Base-by-base conservation (phyloP, 208 protist genomes). In the Trichomonas gallinae region DNA sequence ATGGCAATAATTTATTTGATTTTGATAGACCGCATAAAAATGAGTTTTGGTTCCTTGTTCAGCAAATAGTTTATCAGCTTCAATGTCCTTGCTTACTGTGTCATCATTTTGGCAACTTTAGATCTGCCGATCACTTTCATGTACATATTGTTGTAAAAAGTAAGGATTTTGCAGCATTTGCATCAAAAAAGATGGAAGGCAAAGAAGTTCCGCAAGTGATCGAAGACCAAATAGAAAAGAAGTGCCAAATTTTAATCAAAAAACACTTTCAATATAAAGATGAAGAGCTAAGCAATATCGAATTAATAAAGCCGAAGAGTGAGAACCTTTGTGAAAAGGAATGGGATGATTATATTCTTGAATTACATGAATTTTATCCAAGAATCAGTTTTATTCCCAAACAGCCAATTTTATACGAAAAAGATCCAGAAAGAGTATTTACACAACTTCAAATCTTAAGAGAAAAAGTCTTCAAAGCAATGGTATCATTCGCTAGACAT, bases 21-120 rank as follows among this genome's bases (percentile, higher is more conserved):
- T 93, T 93, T 38, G 44, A 93, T 51, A 44, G 45, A n/a, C 26
- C 11, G 15, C 13, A 44, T 1, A 93, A 93, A 93, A n/a, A 48
- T 17, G 87, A 93, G 31, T 93, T 93, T 93, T 93, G 87, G 87
- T 44, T 49, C 44, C 36, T 93, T 11, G 87, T 93, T 38, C 87
- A 93, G 36, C 40, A 93, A n/a, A 26, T 51, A 38, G 87, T 93
- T 38, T 38, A 38, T 8, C 21, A 51, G n/a, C 8, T 44, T 10
- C 40, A 93, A 38, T 38, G 4, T 0, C 87, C 87, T 11, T 58
- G 15, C 17, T 34, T 93, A 21, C 17, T 93, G 17, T 93, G 87
- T 51, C 87, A 93, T 51, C 87, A 93, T 38, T 93, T 93, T 51
- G 87, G 87, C 17, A 44, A 44, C 10, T 93, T 42, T 21, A 23